Percentiles rank a stretch among this genome's conserved stretches.
Conservation (phyloP, 331 rosid genomes). For the Arachis monticola region DNA sequence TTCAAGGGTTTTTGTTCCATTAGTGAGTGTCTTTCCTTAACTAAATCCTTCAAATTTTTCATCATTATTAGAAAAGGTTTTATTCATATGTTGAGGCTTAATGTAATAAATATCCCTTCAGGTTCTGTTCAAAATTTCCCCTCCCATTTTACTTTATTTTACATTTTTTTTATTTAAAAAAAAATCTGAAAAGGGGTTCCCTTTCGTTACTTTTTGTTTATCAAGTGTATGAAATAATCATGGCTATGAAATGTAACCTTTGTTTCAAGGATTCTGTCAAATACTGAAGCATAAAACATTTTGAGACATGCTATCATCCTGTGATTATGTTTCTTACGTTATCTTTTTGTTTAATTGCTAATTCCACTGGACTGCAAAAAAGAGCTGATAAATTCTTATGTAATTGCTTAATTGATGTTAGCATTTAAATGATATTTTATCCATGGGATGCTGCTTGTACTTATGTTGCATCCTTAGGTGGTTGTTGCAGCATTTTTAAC, state of each 20-base stretch:
- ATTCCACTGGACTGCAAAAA: conserved; percentile 21
- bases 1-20: conserved; percentile 82
- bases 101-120: conserved; percentile 10
- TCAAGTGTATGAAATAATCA: not conserved
- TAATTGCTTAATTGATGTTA: conserved; percentile 6
- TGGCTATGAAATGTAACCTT: not conserved
- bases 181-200: not conserved
- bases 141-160: too few relatives aligned
- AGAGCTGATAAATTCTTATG: conserved; percentile 15
- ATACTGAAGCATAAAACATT: conserved; percentile 12
- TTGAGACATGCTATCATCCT: conserved; percentile 9
- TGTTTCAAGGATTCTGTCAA: conserved; percentile 19
- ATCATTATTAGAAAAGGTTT: not conserved
- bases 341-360: conserved; percentile 15
- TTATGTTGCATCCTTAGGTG: conserved; percentile 59
- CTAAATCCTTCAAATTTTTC: conserved; percentile 11
- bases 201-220: not conserved
- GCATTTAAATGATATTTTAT: conserved; percentile 24
- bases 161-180: not conserved
- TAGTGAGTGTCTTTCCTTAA: conserved; percentile 59
- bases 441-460: conserved; percentile 24
- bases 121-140: not conserved
- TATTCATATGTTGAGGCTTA: conserved; percentile 2
- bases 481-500: conserved; percentile 69
- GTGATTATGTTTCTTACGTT: not conserved